These are phyloP conservation scores for Scenedesmus sp. DNA, from an alignment of 163 green algal species.

Conservation along the genomic window DNA sequence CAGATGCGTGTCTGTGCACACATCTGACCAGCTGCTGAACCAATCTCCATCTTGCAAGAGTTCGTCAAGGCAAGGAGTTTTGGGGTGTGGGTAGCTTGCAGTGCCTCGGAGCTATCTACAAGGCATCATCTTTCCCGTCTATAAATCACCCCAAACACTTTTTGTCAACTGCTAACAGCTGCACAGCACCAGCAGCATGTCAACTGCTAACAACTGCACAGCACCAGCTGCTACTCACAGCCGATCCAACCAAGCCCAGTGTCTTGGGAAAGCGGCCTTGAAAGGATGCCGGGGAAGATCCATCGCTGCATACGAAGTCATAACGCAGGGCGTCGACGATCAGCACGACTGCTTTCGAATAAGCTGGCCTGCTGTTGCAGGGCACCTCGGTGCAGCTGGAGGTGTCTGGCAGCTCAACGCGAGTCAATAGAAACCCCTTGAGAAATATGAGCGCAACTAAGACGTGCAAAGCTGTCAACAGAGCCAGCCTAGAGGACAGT, in stretches of 20 bases:
- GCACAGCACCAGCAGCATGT: constrained; percentile 4
- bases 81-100: too few relatives aligned
- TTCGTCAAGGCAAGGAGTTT: too few relatives aligned
- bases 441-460: constrained; percentile 69
- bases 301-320: constrained; percentile 70
- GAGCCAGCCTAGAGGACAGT: neutral
- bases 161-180: too few relatives aligned
- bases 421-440: constrained; percentile 80
- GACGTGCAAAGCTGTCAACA: constrained; percentile 55
- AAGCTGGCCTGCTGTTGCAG: constrained; percentile 30
- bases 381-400: neutral
- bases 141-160: too few relatives aligned
- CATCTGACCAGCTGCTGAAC: neutral
- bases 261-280: constrained; percentile 52
- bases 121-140: too few relatives aligned
- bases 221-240: constrained; percentile 43
- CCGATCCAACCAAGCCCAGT: constrained; percentile 20
- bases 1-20: constrained; percentile 11
- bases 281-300: neutral
- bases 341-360: constrained; percentile 69
- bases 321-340: constrained; percentile 82
- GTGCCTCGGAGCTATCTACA: too few relatives aligned
- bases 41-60: neutral
- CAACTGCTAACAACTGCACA: neutral
- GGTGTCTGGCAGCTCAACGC: constrained; percentile 73